Conservation (phyloP, 176 grass and related monocot genomes). For the Pharus latifolius region DNA sequence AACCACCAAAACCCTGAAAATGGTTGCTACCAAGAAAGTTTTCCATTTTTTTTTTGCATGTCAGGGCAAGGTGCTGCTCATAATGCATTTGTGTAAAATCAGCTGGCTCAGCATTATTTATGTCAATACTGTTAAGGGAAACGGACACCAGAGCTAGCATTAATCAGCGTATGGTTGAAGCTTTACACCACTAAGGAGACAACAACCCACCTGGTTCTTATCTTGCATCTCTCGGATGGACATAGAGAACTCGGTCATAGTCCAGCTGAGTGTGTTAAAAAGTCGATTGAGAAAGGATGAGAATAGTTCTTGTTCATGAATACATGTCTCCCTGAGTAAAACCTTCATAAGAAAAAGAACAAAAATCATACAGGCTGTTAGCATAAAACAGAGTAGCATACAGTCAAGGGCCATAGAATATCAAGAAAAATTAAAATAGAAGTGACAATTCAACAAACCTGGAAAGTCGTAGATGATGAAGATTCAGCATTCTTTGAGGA, state of each 20-base stretch:
- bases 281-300: constrained; percentile 72
- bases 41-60: background rate
- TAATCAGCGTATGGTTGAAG: background rate
- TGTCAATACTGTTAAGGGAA: background rate
- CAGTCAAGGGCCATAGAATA: background rate
- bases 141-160: background rate
- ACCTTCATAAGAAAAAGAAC: constrained; percentile 38
- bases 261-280: constrained; percentile 89
- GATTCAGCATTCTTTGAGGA: constrained; percentile 62
- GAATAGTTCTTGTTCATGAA: constrained; percentile 66
- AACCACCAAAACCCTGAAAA: background rate
- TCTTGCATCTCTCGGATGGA: constrained; percentile 95
- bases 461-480: constrained; percentile 57
- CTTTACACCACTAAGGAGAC: background rate
- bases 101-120: background rate
- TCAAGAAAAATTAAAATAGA: background rate
- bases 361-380: constrained; percentile 1
- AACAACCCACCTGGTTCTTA: constrained; percentile 49
- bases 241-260: constrained; percentile 86
- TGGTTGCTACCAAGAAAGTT: background rate
- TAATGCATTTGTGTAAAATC: background rate
- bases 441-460: constrained; percentile 28
- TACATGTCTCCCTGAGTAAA: constrained; percentile 55
- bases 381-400: background rate
- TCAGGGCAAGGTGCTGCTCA: background rate